Percentiles rank a stretch among this genome's conserved stretches.
Evolutionary conservation across 140 eudicot species (phyloP).

Genomic region (Artemisia princeps): DNA sequence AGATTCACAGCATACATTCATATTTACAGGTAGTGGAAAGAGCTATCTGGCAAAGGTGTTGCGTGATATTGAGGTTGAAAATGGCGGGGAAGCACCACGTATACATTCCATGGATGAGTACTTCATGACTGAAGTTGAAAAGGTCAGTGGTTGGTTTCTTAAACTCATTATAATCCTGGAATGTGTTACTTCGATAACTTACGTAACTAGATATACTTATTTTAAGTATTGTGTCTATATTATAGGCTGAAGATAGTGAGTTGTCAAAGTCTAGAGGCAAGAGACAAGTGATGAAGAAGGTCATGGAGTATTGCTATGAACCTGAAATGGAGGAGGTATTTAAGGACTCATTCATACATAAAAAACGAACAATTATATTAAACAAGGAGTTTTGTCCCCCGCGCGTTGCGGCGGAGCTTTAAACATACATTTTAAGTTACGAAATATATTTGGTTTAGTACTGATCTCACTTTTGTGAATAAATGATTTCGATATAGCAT

Average conservation of each 20-base stretch:
- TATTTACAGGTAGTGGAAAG: slow-evolving; percentile 83
- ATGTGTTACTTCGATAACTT: neutral
- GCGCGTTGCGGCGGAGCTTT: too few species aligned
- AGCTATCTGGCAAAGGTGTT: slow-evolving; percentile 83
- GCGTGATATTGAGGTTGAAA: slow-evolving; percentile 94
- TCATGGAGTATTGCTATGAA: slow-evolving; percentile 90
- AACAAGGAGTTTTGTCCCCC: too few species aligned
- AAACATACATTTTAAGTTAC: too few species aligned
- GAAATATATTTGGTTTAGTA: too few species aligned
- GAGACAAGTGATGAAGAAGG: slow-evolving; percentile 61
- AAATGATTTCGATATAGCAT: too few species aligned
- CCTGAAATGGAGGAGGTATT: slow-evolving; percentile 99
- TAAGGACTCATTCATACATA: neutral
- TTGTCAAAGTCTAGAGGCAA: slow-evolving; percentile 64
- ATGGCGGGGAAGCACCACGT: slow-evolving; percentile 88
- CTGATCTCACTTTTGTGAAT: too few species aligned
- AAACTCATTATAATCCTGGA: neutral
- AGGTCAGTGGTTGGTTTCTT: slow-evolving; percentile 41
- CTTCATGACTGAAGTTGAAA: slow-evolving; percentile 96
- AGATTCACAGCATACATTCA: slow-evolving; percentile 2
- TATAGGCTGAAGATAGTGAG: slow-evolving; percentile 70
- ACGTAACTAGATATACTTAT: neutral
- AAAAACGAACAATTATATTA: neutral
- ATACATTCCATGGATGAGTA: slow-evolving; percentile 97
- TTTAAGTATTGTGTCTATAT: slow-evolving; percentile 11